Conservation (phyloP, 1,284 basidiomycete species). For the Taiwanofungus camphoratus region DNA sequence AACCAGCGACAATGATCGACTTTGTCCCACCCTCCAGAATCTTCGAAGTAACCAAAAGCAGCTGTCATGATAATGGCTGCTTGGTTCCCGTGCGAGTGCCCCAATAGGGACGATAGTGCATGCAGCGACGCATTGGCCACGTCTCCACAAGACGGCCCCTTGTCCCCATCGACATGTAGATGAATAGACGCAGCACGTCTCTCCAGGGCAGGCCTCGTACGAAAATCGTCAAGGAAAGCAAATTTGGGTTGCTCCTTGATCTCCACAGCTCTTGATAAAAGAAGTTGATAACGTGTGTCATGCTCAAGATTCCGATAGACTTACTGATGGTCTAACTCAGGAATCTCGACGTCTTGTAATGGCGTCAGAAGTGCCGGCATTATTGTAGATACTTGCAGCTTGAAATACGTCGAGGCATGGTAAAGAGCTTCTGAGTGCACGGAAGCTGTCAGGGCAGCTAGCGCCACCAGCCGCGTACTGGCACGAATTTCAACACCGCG, state of each 20-base stretch:
- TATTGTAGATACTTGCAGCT: constrained; percentile 66
- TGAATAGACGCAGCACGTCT: constrained; percentile 85
- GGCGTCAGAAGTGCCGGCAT: constrained; percentile 73
- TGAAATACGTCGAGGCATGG: constrained; percentile 71
- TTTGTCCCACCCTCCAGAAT: constrained; percentile 65
- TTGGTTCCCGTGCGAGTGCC: constrained; percentile 76
- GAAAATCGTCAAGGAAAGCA: constrained; percentile 76
- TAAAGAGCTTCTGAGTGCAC: constrained; percentile 85
- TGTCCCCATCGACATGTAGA: constrained; percentile 82
- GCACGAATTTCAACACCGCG: background rate
- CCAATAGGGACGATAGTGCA: constrained; percentile 69
- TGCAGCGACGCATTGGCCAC: constrained; percentile 73
- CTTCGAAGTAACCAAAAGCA: constrained; percentile 61
- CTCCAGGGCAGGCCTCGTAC: constrained; percentile 68
- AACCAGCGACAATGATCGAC: constrained; percentile 81
- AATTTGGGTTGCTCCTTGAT: constrained; percentile 68
- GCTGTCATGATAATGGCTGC: constrained; percentile 70
- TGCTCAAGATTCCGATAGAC: constrained; percentile 24
- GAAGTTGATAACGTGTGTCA: constrained; percentile 1
- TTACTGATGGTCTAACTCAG: constrained; percentile 65
- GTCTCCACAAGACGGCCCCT: constrained; percentile 72
- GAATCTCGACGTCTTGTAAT: constrained; percentile 58
- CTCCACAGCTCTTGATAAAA: constrained; percentile 43
- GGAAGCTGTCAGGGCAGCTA: constrained; percentile 79
- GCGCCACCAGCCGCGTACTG: constrained; percentile 81